These are phyloP conservation scores for Triticum dicoccoides DNA, from an alignment of 176 grass and related monocot species.

Conservation along the genomic window DNA sequence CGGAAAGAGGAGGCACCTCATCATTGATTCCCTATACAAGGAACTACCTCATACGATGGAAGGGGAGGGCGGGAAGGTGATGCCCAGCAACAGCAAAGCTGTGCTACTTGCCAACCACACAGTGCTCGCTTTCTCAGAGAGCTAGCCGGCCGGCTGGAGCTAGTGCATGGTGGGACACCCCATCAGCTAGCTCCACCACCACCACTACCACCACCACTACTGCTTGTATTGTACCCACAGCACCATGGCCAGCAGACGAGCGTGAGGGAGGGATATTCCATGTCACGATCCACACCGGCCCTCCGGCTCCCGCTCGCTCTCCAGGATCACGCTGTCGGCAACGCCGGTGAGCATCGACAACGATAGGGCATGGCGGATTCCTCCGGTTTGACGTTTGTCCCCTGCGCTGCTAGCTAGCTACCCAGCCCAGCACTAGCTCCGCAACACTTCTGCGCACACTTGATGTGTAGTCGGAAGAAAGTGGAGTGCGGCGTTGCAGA, in stretches of 20 bases:
- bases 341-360: conserved; percentile 21
- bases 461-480: conserved; percentile 31
- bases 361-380: conserved; percentile 22
- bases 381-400: conserved; percentile 42
- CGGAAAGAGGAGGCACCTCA: not conserved
- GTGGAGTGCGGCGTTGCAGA: not conserved
- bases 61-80: conserved; percentile 11
- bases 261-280: conserved; percentile 43
- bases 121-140: conserved; percentile 29
- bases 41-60: conserved; percentile 30
- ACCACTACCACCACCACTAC: conserved; percentile 28
- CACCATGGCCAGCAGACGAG: conserved; percentile 7
- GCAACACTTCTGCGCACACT: conserved; percentile 21
- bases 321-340: conserved; percentile 33
- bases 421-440: not conserved
- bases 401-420: conserved; percentile 2
- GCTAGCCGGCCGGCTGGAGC: not conserved
- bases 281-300: conserved; percentile 18
- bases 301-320: not conserved
- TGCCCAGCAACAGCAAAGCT: conserved; percentile 31
- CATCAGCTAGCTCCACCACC: not conserved
- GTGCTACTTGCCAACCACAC: not conserved
- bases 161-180: conserved; percentile 36
- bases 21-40: conserved; percentile 33
- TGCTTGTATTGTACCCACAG: not conserved